Percentiles rank a stretch among this genome's conserved stretches.
Conservation (phyloP, 164 flowering plant genomes). For the Buxus sempervirens region DNA sequence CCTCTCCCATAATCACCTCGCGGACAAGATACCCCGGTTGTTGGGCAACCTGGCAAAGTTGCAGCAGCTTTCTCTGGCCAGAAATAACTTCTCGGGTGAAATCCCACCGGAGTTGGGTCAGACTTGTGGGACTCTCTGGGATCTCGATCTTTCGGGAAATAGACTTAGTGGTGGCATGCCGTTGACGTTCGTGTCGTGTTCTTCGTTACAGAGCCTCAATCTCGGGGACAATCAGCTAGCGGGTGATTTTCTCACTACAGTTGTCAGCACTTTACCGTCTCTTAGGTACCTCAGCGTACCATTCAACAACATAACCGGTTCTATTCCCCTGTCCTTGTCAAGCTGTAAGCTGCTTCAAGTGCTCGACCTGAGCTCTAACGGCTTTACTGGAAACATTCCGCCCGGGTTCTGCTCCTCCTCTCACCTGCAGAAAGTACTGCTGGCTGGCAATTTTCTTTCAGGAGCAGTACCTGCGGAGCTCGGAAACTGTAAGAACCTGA, state of each 20-base stretch:
- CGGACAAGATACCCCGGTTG: conserved; percentile 38
- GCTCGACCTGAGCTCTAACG: conserved; percentile 74
- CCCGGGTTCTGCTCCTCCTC: conserved; percentile 51
- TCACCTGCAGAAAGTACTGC: conserved; percentile 40
- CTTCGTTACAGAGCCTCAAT: conserved; percentile 44
- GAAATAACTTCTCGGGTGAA: conserved; percentile 52
- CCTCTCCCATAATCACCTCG: conserved; percentile 44
- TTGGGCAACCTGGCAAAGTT: conserved; percentile 41
- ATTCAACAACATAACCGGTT: conserved; percentile 65
- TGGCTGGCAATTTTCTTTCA: conserved; percentile 52
- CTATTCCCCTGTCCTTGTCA: conserved; percentile 48
- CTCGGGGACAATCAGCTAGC: conserved; percentile 60
- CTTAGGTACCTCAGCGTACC: conserved; percentile 44
- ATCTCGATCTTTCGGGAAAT: conserved; percentile 67
- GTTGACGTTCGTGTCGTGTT: conserved; percentile 39
- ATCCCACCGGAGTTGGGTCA: conserved; percentile 55
- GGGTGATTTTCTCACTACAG: conserved; percentile 49
- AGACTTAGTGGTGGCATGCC: conserved; percentile 59
- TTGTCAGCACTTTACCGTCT: conserved; percentile 43
- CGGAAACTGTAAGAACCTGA: conserved; percentile 55
- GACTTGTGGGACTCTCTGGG: conserved; percentile 42
- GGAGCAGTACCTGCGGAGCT: conserved; percentile 59
- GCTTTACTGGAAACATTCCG: conserved; percentile 53
- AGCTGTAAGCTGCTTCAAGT: conserved; percentile 52
- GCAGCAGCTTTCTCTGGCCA: conserved; percentile 42